Base-by-base conservation (phyloP, 345 rosid genomes). In the Salix brachista region DNA sequence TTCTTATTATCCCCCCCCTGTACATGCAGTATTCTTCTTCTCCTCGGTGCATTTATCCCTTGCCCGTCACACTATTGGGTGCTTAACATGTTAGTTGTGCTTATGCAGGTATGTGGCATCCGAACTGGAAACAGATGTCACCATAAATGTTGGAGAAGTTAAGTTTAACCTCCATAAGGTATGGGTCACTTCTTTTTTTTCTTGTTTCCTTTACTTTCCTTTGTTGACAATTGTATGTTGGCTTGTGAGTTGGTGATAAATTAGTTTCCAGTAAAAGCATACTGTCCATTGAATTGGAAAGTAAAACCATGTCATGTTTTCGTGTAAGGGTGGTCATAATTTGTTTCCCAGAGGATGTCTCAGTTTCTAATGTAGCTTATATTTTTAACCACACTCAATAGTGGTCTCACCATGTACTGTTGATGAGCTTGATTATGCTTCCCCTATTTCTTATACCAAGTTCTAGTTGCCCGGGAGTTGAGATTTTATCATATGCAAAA, bases 121-220 rank as follows among this genome's bases (percentile, higher is more conserved):
- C 36, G 99, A 93, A 67, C 89, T 94, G 81, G 87, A 83, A 42
- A 80, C 96, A 11, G 99, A 94, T 85, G 83, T 91, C 82, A 87
- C 84, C 77, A 71, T 94, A 36, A 88, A 69, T 70, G 87, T 93
- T 26, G 96, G 87, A 26, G 94, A 91, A 76, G 94, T 89, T 69
- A 92, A 92, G 80, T 94, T 92, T 86, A 78, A 79, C 84, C 93
- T 94, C 61, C 98, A 94, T 72, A 94, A 92, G 98, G 98, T 94
- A 83, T 28, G 23, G 23, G 17, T 26, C 58, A 50, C 34, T 25
- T 0, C 18, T 9, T 60, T 32, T 37, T 41, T 4, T 41, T 9
- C 11, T 68, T 42, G 4, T 46, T 44, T 28, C 34, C 26, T 71
- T 52, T 34, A 32, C 18, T 26, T 52, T 52, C 23, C 25, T 19